phyloP scores from a whole-genome alignment of 176 grass and related monocot species.

The Zoysia japonica region DNA sequence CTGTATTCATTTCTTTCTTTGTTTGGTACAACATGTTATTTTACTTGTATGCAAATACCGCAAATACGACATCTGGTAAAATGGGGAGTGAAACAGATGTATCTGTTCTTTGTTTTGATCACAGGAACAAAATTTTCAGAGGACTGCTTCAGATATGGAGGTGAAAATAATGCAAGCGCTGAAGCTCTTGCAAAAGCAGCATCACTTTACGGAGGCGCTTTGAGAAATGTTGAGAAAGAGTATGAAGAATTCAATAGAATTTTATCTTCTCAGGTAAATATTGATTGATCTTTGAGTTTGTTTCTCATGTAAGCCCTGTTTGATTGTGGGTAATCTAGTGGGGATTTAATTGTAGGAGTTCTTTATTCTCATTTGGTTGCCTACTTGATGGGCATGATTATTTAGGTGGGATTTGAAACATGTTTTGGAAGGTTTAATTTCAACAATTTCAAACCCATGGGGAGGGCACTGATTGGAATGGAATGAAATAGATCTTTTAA shows the following conservation, averaged over 20 bases:
- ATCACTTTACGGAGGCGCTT: slow-evolving; percentile 79
- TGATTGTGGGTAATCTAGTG: background rate
- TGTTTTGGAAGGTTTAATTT: background rate
- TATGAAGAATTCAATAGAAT: slow-evolving; percentile 80
- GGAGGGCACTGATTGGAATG: background rate
- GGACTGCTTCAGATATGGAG: slow-evolving; percentile 95
- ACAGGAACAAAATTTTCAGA: slow-evolving; percentile 94
- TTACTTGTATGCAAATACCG: background rate
- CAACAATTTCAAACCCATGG: background rate
- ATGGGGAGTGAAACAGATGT: slow-evolving; percentile 8
- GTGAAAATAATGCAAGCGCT: slow-evolving; percentile 68
- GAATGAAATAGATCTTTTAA: background rate
- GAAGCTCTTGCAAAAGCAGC: slow-evolving; percentile 76
- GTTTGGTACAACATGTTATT: background rate
- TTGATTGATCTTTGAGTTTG: background rate
- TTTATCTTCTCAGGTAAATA: slow-evolving; percentile 78
- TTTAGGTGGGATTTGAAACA: slow-evolving; percentile 18
- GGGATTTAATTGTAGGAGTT: background rate
- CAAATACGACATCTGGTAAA: slow-evolving; percentile 27
- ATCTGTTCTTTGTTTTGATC: slow-evolving; percentile 40
- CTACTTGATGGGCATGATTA: background rate
- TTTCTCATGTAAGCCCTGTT: slow-evolving; percentile 16
- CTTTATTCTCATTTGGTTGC: background rate
- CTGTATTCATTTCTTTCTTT: background rate
- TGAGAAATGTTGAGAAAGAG: slow-evolving; percentile 98